Conservation (phyloP, 495 filamentous ascomycete species). For the Tuber calosporum region DNA sequence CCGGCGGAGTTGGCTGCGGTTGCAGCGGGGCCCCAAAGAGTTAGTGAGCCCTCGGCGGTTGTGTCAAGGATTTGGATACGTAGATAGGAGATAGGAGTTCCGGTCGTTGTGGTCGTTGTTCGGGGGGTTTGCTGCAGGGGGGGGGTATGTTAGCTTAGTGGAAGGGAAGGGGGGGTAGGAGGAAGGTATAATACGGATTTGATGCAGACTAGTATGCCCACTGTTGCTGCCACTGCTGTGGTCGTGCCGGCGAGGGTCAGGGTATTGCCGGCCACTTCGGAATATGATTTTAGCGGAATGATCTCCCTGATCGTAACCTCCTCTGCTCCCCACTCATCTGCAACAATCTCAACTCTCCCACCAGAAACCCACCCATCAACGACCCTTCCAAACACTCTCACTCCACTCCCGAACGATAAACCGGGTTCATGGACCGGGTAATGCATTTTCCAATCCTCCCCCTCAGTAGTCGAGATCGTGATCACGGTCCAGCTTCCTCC, state of each 20-base stretch:
- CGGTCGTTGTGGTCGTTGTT: background rate
- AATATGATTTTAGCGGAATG: background rate
- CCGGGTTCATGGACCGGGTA: background rate
- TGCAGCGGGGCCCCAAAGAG: background rate
- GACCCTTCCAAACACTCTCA: background rate
- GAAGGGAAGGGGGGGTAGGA: background rate
- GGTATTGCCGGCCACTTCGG: background rate
- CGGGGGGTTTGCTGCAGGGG: background rate
- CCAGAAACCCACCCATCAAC: background rate
- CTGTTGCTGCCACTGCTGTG: background rate
- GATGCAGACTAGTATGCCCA: background rate
- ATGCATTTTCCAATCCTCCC: background rate
- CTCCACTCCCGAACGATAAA: background rate
- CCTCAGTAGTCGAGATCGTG: background rate
- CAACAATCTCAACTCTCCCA: background rate
- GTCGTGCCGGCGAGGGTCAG: background rate
- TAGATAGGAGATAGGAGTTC: background rate
- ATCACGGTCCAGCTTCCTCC: constrained; percentile 1
- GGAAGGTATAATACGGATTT: background rate
- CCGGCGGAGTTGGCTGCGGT: background rate
- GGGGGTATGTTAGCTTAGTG: background rate
- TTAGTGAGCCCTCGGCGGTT: background rate
- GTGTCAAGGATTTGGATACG: background rate
- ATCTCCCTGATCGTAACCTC: background rate
- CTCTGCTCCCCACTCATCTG: background rate